Percentiles rank a stretch among this genome's conserved stretches.
These are phyloP conservation scores for Dioscorea zingiberensis DNA, from an alignment of 106 monocot species.

Conservation along the genomic window DNA sequence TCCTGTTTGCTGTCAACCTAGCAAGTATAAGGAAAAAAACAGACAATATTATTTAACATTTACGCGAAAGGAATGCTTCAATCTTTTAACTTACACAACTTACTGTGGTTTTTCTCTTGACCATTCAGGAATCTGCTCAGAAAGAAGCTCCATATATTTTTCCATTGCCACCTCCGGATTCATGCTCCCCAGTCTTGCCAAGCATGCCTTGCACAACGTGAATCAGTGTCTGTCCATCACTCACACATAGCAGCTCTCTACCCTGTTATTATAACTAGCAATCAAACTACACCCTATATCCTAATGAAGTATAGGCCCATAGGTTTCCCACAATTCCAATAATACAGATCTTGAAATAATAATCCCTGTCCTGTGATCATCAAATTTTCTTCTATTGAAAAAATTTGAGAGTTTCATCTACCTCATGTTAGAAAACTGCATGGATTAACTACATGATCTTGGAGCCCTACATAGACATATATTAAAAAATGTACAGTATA, in stretches of 20 bases:
- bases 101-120: conserved; percentile 17
- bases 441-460: no score
- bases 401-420: no score
- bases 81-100: not conserved
- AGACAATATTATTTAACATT: not conserved
- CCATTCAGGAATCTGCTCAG: conserved; percentile 47
- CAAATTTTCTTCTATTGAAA: no score
- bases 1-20: conserved; percentile 9
- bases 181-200: conserved; percentile 71
- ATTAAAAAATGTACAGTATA: no score
- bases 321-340: no score
- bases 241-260: conserved; percentile 9
- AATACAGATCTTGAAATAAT: no score
- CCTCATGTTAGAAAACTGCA: no score
- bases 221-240: conserved; percentile 14
- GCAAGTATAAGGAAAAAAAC: conserved; percentile 1
- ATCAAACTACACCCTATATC: not conserved
- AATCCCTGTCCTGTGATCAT: no score
- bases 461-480: no score
- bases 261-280: conserved; percentile 7
- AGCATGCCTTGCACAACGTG: conserved; percentile 55
- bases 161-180: conserved; percentile 70
- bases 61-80: not conserved
- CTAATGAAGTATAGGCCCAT: no score
- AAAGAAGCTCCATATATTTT: conserved; percentile 45